These are phyloP conservation scores for Podila epicladia DNA, from an alignment of 192 early-diverging fungal species.

Conservation along the genomic window DNA sequence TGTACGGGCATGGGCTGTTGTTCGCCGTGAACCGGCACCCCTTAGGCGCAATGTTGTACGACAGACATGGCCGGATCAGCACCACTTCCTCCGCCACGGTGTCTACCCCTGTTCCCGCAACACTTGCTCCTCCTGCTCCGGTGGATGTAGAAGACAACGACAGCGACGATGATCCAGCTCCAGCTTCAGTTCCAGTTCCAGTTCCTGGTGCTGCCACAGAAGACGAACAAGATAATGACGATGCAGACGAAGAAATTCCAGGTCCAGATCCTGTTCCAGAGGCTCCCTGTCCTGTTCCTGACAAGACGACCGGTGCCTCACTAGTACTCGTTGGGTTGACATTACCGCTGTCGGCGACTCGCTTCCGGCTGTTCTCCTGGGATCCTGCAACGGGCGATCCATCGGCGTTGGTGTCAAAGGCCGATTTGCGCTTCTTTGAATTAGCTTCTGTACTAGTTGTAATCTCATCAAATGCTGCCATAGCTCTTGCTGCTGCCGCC, in stretches of 20 bases:
- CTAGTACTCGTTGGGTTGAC: not conserved
- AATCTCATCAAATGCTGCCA: not conserved
- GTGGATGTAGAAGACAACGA: not conserved
- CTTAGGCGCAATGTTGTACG: constrained; percentile 50
- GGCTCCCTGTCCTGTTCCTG: not conserved
- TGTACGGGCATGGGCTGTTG: constrained; percentile 42
- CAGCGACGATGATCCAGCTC: not conserved
- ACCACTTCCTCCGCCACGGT: constrained; percentile 4
- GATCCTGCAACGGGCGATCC: not conserved
- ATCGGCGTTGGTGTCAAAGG: not conserved
- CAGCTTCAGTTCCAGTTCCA: not conserved
- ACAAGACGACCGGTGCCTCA: not conserved
- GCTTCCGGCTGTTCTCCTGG: not conserved
- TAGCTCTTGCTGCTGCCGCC: not conserved
- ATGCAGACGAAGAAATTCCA: too few species aligned
- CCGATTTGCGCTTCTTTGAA: not conserved
- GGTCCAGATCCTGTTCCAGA: too few species aligned
- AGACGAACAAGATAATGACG: too few species aligned
- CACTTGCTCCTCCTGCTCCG: not conserved
- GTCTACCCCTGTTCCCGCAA: not conserved
- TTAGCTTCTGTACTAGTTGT: not conserved
- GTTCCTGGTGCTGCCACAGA: not conserved
- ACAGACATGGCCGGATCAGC: constrained; percentile 38
- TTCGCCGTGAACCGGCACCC: constrained; percentile 45
- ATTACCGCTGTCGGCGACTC: not conserved